Base-by-base conservation (phyloP, 495 filamentous ascomycete species). In the Neurospora sublineolata region DNA sequence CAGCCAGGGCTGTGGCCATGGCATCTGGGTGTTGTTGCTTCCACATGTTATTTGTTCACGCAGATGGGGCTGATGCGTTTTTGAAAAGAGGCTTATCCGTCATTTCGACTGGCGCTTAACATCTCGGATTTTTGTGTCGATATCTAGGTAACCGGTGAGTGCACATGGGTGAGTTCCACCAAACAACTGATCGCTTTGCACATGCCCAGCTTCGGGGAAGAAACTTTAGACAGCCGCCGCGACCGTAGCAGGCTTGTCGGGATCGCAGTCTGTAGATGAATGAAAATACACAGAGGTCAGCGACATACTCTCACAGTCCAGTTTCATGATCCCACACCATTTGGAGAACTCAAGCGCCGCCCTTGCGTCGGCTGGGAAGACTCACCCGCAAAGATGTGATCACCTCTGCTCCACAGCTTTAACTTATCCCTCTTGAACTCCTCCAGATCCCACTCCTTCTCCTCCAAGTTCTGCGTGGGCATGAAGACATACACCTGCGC, bases 401-500 rank as follows among this genome's bases (percentile, higher is more conserved):
- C 83, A 14, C 75, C 78, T 27, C 83, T 77, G 1, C 81, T 83
- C 86, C 86, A 89, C 2, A 73, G 69, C 44, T 77, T 76, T 84
- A 93, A 77, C 82, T 91, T 93, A 72, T 93, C 88, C 76, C 80
- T 81, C 70, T 87, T 85, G 72, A 94, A 94, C 44, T 88, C 85
- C 70, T 90, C 88, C 81, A 91, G 91, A 81, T 95, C 92, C 94
- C 94, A 97, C 79, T 95, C 93, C 36, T 79, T 79, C 41, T 83
- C 77, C 77, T 95, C 92, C 69, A 97, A 79, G 0, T 79, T 80
- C 0, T 38, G 18, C 36, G 73, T 71, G 4, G 82, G 75, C n/a
- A 82, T 81, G 83, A 86, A 97, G 16, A 97, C 85, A 81, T 98
- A 97, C n/a, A 91, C 90, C 76, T 91, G 85, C 16, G 90, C 89